Evolutionary conservation across 2,329 filamentous ascomycete genomes (phyloP).

Genomic region (Fusarium austroafricanum): DNA sequence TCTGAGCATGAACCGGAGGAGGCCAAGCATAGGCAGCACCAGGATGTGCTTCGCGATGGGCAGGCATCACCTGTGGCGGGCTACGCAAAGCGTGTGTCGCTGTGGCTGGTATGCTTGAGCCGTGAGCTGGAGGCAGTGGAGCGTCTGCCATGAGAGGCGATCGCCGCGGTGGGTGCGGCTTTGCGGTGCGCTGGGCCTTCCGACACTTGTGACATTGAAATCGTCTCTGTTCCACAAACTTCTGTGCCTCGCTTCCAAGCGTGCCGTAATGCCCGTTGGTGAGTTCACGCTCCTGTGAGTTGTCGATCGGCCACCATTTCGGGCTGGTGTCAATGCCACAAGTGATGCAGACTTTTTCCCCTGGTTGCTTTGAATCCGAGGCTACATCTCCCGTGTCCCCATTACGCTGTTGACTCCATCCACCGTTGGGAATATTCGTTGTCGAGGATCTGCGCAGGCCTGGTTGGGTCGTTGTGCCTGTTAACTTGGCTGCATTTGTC

Average conservation of each 20-base stretch:
- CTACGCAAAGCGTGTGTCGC: conserved; percentile 46
- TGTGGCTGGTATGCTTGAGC: conserved; percentile 31
- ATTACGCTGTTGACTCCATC: conserved; percentile 40
- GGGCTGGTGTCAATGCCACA: conserved; percentile 78
- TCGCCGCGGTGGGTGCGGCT: conserved; percentile 40
- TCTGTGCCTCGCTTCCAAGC: conserved; percentile 67
- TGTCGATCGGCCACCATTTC: conserved; percentile 75
- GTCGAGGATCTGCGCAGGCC: conserved; percentile 68
- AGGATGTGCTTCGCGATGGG: conserved; percentile 45
- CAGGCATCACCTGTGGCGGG: conserved; percentile 44
- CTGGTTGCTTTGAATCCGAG: conserved; percentile 50
- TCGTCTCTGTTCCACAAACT: conserved; percentile 68
- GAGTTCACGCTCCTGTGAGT: conserved; percentile 62
- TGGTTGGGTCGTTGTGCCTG: conserved; percentile 48
- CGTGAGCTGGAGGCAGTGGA: conserved; percentile 31
- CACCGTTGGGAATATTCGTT: conserved; percentile 52
- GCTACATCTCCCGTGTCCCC: conserved; percentile 45
- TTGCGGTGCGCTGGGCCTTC: conserved; percentile 63
- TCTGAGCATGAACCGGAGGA: conserved; percentile 39
- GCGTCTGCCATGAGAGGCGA: conserved; percentile 39
- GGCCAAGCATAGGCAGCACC: conserved; percentile 43
- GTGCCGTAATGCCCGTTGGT: conserved; percentile 63
- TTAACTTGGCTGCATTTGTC: conserved; percentile 70
- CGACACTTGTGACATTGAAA: conserved; percentile 83
- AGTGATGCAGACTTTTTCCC: conserved; percentile 70